Percentiles rank a stretch among this genome's conserved stretches.
Conservation (phyloP, 306 rosid genomes). For the Rosa multiflora region DNA sequence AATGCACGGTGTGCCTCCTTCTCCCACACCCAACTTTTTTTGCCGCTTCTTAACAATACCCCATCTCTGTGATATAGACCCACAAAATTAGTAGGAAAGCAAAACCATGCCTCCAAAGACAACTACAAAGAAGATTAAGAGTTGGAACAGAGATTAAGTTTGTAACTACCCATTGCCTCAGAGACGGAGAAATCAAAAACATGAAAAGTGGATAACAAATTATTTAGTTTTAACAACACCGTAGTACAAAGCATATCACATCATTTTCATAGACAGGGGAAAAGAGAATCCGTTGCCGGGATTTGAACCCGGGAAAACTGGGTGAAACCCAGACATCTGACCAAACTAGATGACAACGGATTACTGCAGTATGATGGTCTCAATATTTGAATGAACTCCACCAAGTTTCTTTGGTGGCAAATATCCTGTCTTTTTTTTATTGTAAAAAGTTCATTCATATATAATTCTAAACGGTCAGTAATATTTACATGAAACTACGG, state of each 20-base stretch:
- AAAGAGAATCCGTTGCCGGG: constrained; percentile 44
- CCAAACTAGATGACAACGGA: constrained; percentile 63
- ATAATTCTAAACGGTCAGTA: not conserved
- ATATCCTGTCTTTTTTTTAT: not conserved
- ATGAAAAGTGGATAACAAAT: not conserved
- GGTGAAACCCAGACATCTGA: constrained; percentile 60
- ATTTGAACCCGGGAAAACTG: constrained; percentile 72
- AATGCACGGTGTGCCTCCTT: constrained; percentile 31
- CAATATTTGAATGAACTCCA: not conserved
- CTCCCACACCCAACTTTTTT: constrained; percentile 37
- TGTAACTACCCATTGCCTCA: not conserved
- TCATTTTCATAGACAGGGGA: not conserved
- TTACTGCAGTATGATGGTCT: not conserved
- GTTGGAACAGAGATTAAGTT: constrained; percentile 12
- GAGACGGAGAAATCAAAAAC: not conserved
- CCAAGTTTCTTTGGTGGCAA: not conserved
- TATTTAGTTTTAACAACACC: not conserved
- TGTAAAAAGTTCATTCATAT: not conserved
- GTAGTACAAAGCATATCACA: not conserved
- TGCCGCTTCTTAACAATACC: constrained; percentile 59
- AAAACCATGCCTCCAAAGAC: constrained; percentile 8
- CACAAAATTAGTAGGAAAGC: constrained; percentile 31
- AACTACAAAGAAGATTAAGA: not conserved
- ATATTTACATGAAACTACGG: not conserved
- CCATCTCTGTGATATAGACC: constrained; percentile 70